Percentiles rank a stretch among this genome's conserved stretches.
phyloP scores from a whole-genome alignment of 345 rosid species.

The Salix dunnii region DNA sequence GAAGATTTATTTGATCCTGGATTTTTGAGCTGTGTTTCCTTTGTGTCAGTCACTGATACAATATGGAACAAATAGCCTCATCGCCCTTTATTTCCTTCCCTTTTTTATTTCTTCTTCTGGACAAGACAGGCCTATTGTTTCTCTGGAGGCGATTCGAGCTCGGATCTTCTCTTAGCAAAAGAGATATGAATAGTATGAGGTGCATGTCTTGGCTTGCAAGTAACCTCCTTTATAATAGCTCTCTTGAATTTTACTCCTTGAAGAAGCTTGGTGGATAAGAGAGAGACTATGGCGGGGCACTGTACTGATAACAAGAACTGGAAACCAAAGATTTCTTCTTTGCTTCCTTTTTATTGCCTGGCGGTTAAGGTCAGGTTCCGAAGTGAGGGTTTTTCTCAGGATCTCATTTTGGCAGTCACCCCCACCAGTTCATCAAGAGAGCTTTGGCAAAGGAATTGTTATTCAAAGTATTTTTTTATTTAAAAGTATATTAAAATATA shows the following conservation, averaged over 20 bases:
- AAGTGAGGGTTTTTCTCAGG: background rate
- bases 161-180: background rate
- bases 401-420: background rate
- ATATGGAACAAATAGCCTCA: too few relatives aligned
- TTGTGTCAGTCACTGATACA: background rate
- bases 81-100: too few relatives aligned
- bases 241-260: background rate
- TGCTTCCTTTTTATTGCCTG: background rate
- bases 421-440: background rate
- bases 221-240: background rate
- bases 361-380: background rate
- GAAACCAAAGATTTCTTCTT: background rate
- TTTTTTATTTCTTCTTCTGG: background rate
- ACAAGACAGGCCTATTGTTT: background rate
- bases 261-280: background rate
- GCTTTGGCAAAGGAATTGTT: background rate
- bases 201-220: background rate
- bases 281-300: background rate
- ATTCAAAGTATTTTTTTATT: too few relatives aligned
- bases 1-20: background rate
- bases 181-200: background rate
- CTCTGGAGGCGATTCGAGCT: background rate
- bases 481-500: too few relatives aligned
- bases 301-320: background rate
- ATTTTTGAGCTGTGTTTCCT: background rate